Base-by-base conservation (phyloP, 805 yeast genomes). In the Sugiyamaella smithiae region DNA sequence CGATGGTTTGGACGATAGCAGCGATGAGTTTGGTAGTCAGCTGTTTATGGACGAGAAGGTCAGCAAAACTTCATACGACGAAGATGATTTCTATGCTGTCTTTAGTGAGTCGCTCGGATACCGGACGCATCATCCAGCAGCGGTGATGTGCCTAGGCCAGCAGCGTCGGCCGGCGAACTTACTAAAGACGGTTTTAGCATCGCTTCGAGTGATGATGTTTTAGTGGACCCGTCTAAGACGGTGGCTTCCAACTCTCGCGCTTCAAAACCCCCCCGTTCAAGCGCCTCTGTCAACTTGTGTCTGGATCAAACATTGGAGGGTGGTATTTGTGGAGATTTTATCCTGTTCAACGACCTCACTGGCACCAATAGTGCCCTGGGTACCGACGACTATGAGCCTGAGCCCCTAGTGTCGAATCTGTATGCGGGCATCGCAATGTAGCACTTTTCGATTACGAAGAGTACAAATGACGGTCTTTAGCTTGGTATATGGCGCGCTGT, bases 121-220 rank as follows among this genome's bases (percentile, higher is more conserved):
- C 54, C 60, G 49, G 55, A 48, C 63, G 63, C 63, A 60, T 57
- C 63, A 59, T 59, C 59, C 63, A 58, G 63, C 63, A 59, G 63
- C 37, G 60, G 50, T 59, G 62, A 48, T 57, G 57, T 43, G 35
- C 23, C 25, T 33, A 35, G 61, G 49, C 61, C 61, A 33, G 61
- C 61, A 57, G 61, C 61, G 61, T 57, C 61, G 52, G 51, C 36
- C 47, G 36, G 42, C 36, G 54, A 50, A 25, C 43, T 43, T 40
- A 40, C 40, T 44, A 24, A 36, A 38, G 43, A 19, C 46, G 35
- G 35, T 25, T 40, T 45, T 44, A 48, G 43, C 42, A 29, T n/a
- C 45, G 25, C 28, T 29, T 22, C 20, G 31, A 16, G 22, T 31
- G 49, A 49, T 40, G 38, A 38, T 32, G 23, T 45, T n/a, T 36